Base-by-base conservation (phyloP, 2,329 filamentous ascomycete genomes). In the Ophiostoma ulmi region DNA sequence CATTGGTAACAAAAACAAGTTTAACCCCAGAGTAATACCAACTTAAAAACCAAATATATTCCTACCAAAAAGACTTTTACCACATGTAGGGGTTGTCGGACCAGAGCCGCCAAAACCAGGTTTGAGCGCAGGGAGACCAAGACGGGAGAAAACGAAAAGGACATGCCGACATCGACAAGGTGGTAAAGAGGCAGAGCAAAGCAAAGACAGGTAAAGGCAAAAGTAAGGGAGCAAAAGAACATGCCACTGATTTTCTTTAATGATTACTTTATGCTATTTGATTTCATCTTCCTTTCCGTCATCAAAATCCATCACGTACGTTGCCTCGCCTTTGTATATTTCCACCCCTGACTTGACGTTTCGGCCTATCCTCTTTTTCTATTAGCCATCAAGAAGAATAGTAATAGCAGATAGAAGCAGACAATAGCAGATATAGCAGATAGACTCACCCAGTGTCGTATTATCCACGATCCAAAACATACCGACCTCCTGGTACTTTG, bases 51-150 rank as follows among this genome's bases (percentile, higher is more conserved):
- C 31, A 31, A 31, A 31, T 31, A 31, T 1, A 31, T 31, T 31
- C 31, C 31, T 39, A 39, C 38, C 38, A n/a, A 20, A 48, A 2
- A 48, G 17, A 20, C 14, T 44, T 5, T 44, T 48, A 7, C n/a
- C 36, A 10, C 55, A 38, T 39, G 52, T 22, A 58, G 52, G 52
- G 52, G 52, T 58, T 58, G 52, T 58, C 52, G 11, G 52, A 58
- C 52, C 52, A 58, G 52, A 58, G 52, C 52, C 52, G 52, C 52
- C 52, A 58, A 58, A 58, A 58, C 22, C 20, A 58, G 52, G 22
- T 58, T 58, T 10, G 22, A 58, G 52, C 52, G 52, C 52, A 58
- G 52, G 52, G 52, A 58, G 52, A 58, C 52, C 41, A 20, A 44
- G 48, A 26, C 44, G 22, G 8, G 22, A 31, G 31, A 31, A 31